Percentiles rank a stretch among this genome's conserved stretches.
These are phyloP conservation scores for Angomonas desouzai DNA, from an alignment of 208 protist species.

Conservation along the genomic window DNA sequence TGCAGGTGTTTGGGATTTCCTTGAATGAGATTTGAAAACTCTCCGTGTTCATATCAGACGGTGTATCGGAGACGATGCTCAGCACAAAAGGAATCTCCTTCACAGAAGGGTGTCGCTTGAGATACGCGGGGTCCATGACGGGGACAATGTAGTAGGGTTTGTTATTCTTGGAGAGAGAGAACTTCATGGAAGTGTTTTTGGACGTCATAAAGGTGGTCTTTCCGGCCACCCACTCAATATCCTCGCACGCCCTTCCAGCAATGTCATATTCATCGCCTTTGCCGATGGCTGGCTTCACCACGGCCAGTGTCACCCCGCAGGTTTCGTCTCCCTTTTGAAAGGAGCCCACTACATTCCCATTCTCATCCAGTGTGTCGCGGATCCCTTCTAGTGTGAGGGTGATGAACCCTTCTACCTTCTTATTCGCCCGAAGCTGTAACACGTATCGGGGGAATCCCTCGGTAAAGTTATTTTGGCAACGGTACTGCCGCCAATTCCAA, in stretches of 20 bases:
- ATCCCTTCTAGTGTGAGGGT: slow-evolving; percentile 31
- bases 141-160: slow-evolving; percentile 43
- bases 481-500: slow-evolving; percentile 38
- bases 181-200: slow-evolving; percentile 39
- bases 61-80: slow-evolving; percentile 18
- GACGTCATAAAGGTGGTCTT: slow-evolving; percentile 26
- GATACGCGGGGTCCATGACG: slow-evolving; percentile 11
- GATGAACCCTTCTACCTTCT: slow-evolving; percentile 31
- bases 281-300: slow-evolving; percentile 17
- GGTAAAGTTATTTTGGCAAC: slow-evolving; percentile 32
- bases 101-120: background rate
- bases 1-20: slow-evolving; percentile 10
- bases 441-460: slow-evolving; percentile 27
- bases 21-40: slow-evolving; percentile 43
- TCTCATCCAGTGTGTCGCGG: slow-evolving; percentile 25
- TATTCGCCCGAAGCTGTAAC: slow-evolving; percentile 32
- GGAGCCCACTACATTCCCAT: slow-evolving; percentile 18
- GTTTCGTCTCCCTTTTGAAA: slow-evolving; percentile 7
- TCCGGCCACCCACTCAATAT: slow-evolving; percentile 27
- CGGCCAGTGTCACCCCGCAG: slow-evolving; percentile 21
- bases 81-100: slow-evolving; percentile 27
- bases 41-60: slow-evolving; percentile 11
- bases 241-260: slow-evolving; percentile 28
- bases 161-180: slow-evolving; percentile 24
- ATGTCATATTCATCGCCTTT: slow-evolving; percentile 18